Evolutionary conservation across 371 early-diverging fungal species (phyloP), one percentile per base, ranked within the genome.

Genomic region (Nematocida parisii): DNA sequence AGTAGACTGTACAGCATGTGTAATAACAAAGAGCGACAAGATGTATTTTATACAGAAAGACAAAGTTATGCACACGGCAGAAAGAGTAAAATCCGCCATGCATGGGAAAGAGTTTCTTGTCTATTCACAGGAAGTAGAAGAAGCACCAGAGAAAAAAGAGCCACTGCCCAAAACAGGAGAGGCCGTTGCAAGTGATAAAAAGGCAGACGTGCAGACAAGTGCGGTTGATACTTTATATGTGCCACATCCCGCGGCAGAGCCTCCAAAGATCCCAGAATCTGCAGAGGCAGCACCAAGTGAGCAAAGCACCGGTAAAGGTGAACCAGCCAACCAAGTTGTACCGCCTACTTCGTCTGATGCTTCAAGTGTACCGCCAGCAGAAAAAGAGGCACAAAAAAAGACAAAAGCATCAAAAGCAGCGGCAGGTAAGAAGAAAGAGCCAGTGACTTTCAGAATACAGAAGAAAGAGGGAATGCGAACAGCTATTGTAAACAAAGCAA

Each of bases 101-200:
- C 66, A 83, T 40, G 67, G 81, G 15, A 42, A 82, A 45, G 58
- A 72, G 13, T 61, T 66, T 66, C 9, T 73, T n/a, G 77, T 62
- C 20, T 84, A 84, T 64, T 45, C 70, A 11, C 75, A 70, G n/a
- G 71, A 73, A n/a, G 44, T 66, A 7, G 62, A 66, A 15, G 70
- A 80, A 33, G 7, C 24, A 11, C 15, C 46, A 72, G 71, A n/a
- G 18, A 40, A 47, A 52, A 39, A 7, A 0, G n/a, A 15, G 24
- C 1, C 13, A 66, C 52, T 50, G 1, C 52, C 18, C 0, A 11
- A 15, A 24, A 40, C 46, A 72, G 71, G 9, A 11, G 55, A 47
- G 27, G 44, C 18, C 0, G 20, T 20, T 22, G 6, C 39, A 72
- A 22, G 15, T 13, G 46, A 27, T 42, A 45, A 40, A 13, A 58